Evolutionary conservation across 2,329 filamentous ascomycete genomes (phyloP), one percentile per base, ranked within the genome.

Genomic region (Keithomyces neogunnii): DNA sequence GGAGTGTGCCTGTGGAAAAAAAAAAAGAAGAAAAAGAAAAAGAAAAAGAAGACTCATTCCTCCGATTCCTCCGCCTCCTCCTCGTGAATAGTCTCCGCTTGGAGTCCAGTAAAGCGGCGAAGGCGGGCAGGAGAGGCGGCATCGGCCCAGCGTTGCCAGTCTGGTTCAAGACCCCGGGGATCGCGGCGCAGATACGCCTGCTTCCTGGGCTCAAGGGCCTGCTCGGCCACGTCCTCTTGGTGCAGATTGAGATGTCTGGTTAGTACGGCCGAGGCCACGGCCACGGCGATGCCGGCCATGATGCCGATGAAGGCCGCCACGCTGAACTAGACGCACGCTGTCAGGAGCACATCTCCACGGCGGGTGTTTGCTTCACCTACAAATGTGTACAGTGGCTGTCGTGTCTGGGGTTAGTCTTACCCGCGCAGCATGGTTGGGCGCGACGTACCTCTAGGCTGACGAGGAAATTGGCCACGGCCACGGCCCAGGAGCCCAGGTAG

Each of bases 31-130:
- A 19, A 19, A 19, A 19, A 19, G 19, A 19, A 19, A 19, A 19
- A 19, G 19, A 19, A 19, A 19, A 19, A 19, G 19, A 19, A 19
- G 40, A 38, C 13, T 59, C 48, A 64, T 45, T 59, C 49, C 40
- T 75, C 76, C 28, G 75, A 81, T 62, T 86, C 84, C 48, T 85
- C 83, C 63, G 89, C 84, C 65, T 85, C 83, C 63, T 89, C 84
- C 65, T 88, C 86, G 52, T 85, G 75, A 55, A 89, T 89, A 0
- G 82, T 86, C 62, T 86, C 81, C 31, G 77, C 75, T 43, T 86
- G 67, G 19, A 88, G 63, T 1, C 77, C 77, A 48, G 72, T 68
- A 4, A 69, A 68, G 46, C 71, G 66, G 48, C 70, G 67, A 50
- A 72, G 66, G 46, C 26, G 5, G 39, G 40, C 10, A 48, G 35